Base-by-base conservation (phyloP, 345 rosid species). In the Trapa bicornis region DNA sequence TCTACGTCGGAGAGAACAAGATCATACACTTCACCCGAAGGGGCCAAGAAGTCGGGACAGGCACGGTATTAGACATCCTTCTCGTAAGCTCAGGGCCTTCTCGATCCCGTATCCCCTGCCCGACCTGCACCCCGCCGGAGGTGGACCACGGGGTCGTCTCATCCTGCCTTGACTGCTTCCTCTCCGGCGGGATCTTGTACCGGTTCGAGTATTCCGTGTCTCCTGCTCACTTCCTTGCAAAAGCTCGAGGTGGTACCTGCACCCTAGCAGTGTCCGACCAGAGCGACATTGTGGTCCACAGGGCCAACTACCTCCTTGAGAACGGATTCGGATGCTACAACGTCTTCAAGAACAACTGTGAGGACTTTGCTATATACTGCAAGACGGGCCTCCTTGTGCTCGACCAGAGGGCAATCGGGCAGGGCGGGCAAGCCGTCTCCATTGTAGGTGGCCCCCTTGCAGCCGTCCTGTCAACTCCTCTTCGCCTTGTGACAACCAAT, bases 201-300 rank as follows among this genome's bases (percentile, higher is more conserved):
- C 87, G 91, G 13, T 94, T 94, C 38, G 84, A 83, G 80, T 94
- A 94, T 73, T 81, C 86, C 0, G 99, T 91, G 61, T 82, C 56
- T 38, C 87, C 92, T 0, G 89, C 96, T 66, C 85, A 80, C 74
- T 93, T 88, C 67, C 80, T 93, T 0, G 89, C 91, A 8, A 90
- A 88, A 77, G 96, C 93, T 11, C 88, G 98, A 1, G 98, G 96
- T 10, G 96, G 96, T 67, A 93, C 99, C 47, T 90, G 98, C 76
- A 87, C 97, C 5, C 94, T 84, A n/a, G 92, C 92, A 0, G 86
- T 77, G 42, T 58, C 96, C 0, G 92, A 88, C 69, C 79, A 80
- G 0, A 33, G 74, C 32, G 89, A 81, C 3, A 5, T 74, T 2
- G 87, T 83, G 16, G 81, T 86, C 47, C 89, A 88, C 72, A 83